These are phyloP conservation scores for Microbotryomycetes sp. DNA, from an alignment of 1,284 basidiomycete species.

Conservation along the genomic window DNA sequence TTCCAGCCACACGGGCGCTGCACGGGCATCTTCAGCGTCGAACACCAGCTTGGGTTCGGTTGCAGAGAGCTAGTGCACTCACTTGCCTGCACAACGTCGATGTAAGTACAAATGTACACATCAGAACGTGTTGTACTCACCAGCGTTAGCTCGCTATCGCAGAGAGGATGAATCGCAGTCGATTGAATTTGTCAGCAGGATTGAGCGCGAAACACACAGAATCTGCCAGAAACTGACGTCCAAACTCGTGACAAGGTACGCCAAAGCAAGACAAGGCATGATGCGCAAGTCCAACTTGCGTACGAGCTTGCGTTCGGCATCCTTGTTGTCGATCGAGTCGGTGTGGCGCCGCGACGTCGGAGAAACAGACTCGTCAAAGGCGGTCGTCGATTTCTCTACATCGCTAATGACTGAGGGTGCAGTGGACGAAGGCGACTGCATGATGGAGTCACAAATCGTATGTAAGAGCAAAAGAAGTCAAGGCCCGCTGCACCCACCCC, in stretches of 20 bases:
- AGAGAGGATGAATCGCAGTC: background rate
- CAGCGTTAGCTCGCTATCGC: slow-evolving; percentile 1
- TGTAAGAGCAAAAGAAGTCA: too few species aligned
- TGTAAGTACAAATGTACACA: background rate
- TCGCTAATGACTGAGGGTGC: background rate
- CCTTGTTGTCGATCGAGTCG: background rate
- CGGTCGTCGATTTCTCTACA: background rate
- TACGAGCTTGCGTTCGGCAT: background rate
- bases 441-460: too few species aligned
- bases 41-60: background rate
- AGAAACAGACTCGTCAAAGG: background rate
- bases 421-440: background rate
- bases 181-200: too few species aligned
- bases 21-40: background rate
- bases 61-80: too few species aligned
- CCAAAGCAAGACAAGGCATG: background rate
- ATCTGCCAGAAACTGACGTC: background rate
- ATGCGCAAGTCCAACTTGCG: slow-evolving; percentile 5
- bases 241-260: background rate
- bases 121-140: background rate
- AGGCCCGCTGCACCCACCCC: too few species aligned
- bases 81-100: background rate
- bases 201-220: too few species aligned
- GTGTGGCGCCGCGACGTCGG: too few species aligned
- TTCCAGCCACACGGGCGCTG: background rate